Evolutionary conservation across 1,139 yeast genomes (phyloP), one percentile per base, ranked within the genome.

Genomic region (Hyphopichia pseudoburtonii): DNA sequence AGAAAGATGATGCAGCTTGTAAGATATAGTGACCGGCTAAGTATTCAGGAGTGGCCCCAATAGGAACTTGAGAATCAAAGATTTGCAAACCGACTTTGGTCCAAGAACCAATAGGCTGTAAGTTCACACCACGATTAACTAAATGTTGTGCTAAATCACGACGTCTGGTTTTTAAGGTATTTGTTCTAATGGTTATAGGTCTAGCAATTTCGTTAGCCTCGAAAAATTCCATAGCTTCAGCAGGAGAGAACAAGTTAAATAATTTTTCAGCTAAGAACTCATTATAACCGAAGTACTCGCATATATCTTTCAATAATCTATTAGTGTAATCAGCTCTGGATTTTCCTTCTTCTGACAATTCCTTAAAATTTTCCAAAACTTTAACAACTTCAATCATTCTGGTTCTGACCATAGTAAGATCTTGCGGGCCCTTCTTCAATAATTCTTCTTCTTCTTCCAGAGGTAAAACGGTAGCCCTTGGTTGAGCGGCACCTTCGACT

Each of bases 1-100:
- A 71, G 64, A 92, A 92, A 4, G 97, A 90, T 5, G 97, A 90
- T 21, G 99, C 99, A 28, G 99, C 98, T 65, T 94, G 99, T 53
- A 94, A 71, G 47, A 94, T 94, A 66, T 94, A 94, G 57, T 92
- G 96, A 55, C 99, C 99, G 11, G 97, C 96, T 56, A 94, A 73
- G 60, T 94, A 94, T 66, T 94, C 99, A 31, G 99, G 98, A 6
- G 99, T 94, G 30, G 99, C 98, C 60, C 99, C 99, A 52, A 94
- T 87, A 33, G 99, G 98, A 17, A 94, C 98, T 64, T 90, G 97
- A 18, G 97, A 89, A 56, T 94, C 98, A 60, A 92, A 94, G 37
- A 94, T 82, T 64, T 94, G 98, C 48, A 94, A 73, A 44, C 98
- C 98, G 35, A 92, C 97, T 65, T 92, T 94, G 23, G 97, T 89